Base-by-base conservation (phyloP, 2,329 filamentous ascomycete genomes). In the Lasiodiplodia gonubiensis region DNA sequence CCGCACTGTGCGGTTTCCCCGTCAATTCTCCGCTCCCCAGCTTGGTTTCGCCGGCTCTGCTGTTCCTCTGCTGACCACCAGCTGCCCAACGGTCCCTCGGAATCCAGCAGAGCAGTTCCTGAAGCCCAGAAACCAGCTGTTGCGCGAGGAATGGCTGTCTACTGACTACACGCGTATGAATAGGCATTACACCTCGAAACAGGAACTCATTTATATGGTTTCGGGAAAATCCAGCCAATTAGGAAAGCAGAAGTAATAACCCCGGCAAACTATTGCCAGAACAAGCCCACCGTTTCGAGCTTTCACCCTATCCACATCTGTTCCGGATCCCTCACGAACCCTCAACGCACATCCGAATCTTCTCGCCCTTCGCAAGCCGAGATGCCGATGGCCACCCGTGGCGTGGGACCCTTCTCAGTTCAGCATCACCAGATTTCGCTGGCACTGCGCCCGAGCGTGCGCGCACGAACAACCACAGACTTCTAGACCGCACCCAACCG, bases 21-120 rank as follows among this genome's bases (percentile, higher is more conserved):
- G 42, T 46, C 42, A 21, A 21, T 46, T 46, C 42, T 46, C 42
- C 42, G 42, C 18, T 46, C 42, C n/a, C 42, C n/a, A 21, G 52
- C 30, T 11, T 54, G 52, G 39, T 61, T 61, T 61, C 57, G 46
- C 57, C 57, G 57, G 16, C 37, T 27, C 25, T 42, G 23, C 14
- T 39, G 35, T 25, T 42, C 39, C 54, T 48, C 25, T 61, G 57
- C 55, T 59, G 37, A 59, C 35, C 21, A 10, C 27, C 35, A 16
- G 14, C 12, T 3, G 14, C 23, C n/a, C 4, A 16, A 8, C 42
- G 21, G 6, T 21, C 18, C 7, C n/a, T 46, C 42, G 21, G n/a
- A 18, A 21, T 3, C 6, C 42, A 10, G 42, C n/a, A 21, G 21
- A 10, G 18, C n/a, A 46, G 42, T 4, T 42, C 39, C 18, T 42